Evolutionary conservation across 352 stramenopile species (phyloP).

Genomic region (Phytopythium litorale): DNA sequence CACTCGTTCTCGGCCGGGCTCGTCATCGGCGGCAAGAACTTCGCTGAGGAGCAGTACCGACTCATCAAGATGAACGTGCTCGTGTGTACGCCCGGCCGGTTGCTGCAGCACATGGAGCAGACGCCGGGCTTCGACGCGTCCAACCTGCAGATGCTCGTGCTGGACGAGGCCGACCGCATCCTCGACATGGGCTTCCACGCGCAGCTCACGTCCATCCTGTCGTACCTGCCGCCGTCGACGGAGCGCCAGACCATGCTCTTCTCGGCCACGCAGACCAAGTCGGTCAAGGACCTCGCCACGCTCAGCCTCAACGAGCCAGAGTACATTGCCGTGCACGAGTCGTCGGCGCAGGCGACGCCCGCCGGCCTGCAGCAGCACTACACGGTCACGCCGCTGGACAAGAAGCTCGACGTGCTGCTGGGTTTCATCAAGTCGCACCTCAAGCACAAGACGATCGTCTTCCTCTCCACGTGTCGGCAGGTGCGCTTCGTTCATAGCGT

Average conservation of each 20-base stretch:
- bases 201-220: conserved; percentile 97
- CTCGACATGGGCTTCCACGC: conserved; percentile 99
- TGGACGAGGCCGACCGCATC: conserved; percentile 99
- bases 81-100: conserved; percentile 94
- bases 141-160: conserved; percentile 94
- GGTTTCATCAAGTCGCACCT: conserved; percentile 99
- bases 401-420: conserved; percentile 98
- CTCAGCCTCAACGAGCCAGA: conserved; percentile 94
- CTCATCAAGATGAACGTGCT: conserved; percentile 96
- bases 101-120: conserved; percentile 99
- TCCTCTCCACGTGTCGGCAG: conserved; percentile 96
- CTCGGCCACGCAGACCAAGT: conserved; percentile 97
- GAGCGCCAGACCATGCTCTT: conserved; percentile 97
- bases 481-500: conserved; percentile 95
- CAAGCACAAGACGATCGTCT: conserved; percentile 98
- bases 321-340: conserved; percentile 97
- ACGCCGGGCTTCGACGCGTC: conserved; percentile 95
- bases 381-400: conserved; percentile 91
- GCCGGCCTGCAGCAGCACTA: conserved; percentile 93
- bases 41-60: conserved; percentile 92
- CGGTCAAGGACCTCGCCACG: conserved; percentile 95
- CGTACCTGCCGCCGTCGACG: conserved; percentile 85
- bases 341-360: conserved; percentile 89
- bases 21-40: conserved; percentile 96
- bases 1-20: conserved; percentile 96